Conservation (phyloP, 495 filamentous ascomycete species). For the Rhypophila decipiens region DNA sequence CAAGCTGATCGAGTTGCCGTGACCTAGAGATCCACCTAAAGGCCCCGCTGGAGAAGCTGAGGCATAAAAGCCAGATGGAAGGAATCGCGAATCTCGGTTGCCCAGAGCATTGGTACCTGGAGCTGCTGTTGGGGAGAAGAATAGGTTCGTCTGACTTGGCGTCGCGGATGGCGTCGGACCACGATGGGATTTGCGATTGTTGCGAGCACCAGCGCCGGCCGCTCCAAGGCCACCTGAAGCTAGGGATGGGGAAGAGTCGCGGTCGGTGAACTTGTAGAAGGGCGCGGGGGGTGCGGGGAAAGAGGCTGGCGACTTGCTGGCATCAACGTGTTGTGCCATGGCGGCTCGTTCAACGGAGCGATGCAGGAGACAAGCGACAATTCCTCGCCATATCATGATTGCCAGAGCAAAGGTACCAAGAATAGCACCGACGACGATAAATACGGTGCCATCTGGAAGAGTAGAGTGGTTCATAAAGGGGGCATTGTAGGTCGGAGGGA, state of each 20-base stretch:
- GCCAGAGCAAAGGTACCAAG: slow-evolving; percentile 74
- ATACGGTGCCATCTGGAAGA: slow-evolving; percentile 89
- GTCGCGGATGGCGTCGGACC: slow-evolving; percentile 38
- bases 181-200: slow-evolving; percentile 31
- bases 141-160: slow-evolving; percentile 57
- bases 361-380: slow-evolving; percentile 88
- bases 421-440: slow-evolving; percentile 86
- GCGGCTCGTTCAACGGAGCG: slow-evolving; percentile 81
- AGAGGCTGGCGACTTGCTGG: slow-evolving; percentile 49
- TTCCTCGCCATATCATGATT: slow-evolving; percentile 78
- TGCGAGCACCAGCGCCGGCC: slow-evolving; percentile 20
- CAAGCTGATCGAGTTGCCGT: slow-evolving; percentile 43
- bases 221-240: slow-evolving; percentile 19
- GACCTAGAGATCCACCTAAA: slow-evolving; percentile 16
- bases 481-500: slow-evolving; percentile 77
- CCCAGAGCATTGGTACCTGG: slow-evolving; percentile 31
- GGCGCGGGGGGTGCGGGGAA: slow-evolving; percentile 44
- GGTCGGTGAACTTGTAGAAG: slow-evolving; percentile 53
- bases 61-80: slow-evolving; percentile 91
- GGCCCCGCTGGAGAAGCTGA: slow-evolving; percentile 38
- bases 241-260: slow-evolving; percentile 56
- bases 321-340: slow-evolving; percentile 57
- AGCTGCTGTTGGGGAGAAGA: slow-evolving; percentile 90
- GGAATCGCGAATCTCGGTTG: slow-evolving; percentile 63
- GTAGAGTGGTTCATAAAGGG: slow-evolving; percentile 94